phyloP scores from a whole-genome alignment of 768 basidiomycete species.

The Ramaria rubella region DNA sequence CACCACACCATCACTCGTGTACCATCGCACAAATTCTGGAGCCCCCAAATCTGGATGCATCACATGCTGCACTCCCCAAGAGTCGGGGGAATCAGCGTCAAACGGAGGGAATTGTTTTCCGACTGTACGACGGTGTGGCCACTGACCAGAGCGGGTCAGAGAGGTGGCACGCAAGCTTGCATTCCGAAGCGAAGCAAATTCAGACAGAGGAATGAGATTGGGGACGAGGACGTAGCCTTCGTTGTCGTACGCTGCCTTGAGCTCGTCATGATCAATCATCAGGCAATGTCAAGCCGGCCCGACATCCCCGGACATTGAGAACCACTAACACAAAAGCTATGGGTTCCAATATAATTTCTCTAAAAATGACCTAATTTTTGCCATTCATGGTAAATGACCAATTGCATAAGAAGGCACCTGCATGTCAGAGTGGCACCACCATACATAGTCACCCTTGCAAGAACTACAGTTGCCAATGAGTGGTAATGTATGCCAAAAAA shows the following conservation, averaged over 20 bases:
- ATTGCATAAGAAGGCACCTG: no score
- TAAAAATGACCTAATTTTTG: no score
- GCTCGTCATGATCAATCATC: no score
- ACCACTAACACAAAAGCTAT: no score
- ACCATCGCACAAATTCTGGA: constrained; percentile 57
- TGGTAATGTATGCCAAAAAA: no score
- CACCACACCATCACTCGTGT: constrained; percentile 48
- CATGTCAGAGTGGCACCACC: no score
- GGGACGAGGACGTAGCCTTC: constrained; percentile 64
- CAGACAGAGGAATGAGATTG: constrained; percentile 38
- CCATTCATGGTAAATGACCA: no score
- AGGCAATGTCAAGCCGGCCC: no score
- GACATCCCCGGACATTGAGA: no score
- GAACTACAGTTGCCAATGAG: no score
- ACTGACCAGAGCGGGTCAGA: constrained; percentile 51
- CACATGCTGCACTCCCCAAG: constrained; percentile 76
- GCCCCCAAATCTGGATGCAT: constrained; percentile 73
- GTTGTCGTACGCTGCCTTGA: constrained; percentile 49
- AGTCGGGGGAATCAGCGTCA: constrained; percentile 50
- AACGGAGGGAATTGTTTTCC: constrained; percentile 78
- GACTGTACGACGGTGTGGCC: constrained; percentile 63
- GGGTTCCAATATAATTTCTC: no score
- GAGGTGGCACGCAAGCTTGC: constrained; percentile 48
- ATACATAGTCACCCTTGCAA: no score
- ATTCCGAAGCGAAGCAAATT: constrained; percentile 31